phyloP scores from a whole-genome alignment of 257 asterid species.

The Ajuga chamaepitys region DNA sequence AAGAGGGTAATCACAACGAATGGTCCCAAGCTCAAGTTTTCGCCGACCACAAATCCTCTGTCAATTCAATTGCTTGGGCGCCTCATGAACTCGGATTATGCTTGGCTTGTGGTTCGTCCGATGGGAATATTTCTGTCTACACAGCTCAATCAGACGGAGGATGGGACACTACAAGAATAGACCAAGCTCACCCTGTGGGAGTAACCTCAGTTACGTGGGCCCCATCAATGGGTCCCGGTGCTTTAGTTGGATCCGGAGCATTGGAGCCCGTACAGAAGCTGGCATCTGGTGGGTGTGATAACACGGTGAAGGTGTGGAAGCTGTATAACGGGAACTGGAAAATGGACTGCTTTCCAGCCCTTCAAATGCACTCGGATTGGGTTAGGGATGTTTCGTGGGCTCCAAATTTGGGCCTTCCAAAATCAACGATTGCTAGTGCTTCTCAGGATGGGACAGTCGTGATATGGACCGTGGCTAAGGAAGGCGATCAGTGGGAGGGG shows the following conservation, averaged over 20 bases:
- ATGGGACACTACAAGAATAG: slow-evolving; percentile 80
- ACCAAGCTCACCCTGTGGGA: slow-evolving; percentile 94
- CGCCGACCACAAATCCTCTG: slow-evolving; percentile 70
- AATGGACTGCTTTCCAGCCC: slow-evolving; percentile 93
- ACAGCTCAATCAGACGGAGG: slow-evolving; percentile 64
- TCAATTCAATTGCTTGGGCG: slow-evolving; percentile 91
- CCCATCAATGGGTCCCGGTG: slow-evolving; percentile 78
- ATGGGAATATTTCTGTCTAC: slow-evolving; percentile 72
- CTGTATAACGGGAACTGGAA: slow-evolving; percentile 68
- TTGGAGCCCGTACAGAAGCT: slow-evolving; percentile 74
- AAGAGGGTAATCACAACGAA: slow-evolving; percentile 70
- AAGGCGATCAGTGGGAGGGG: slow-evolving; percentile 89
- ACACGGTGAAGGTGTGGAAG: slow-evolving; percentile 90
- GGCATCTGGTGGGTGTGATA: slow-evolving; percentile 92
- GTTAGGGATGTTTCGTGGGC: slow-evolving; percentile 99
- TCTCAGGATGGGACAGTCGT: slow-evolving; percentile 92
- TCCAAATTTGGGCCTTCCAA: slow-evolving; percentile 92
- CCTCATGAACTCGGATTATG: slow-evolving; percentile 85
- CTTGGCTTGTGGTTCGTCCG: slow-evolving; percentile 93
- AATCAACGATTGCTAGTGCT: slow-evolving; percentile 88
- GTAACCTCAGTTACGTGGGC: slow-evolving; percentile 98
- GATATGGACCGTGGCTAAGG: slow-evolving; percentile 76
- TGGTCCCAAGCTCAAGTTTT: slow-evolving; percentile 77
- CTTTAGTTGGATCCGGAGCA: slow-evolving; percentile 59
- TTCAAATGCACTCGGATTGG: slow-evolving; percentile 78